phyloP scores from a whole-genome alignment of 352 stramenopile genomes.

The Blastocystis sp. region DNA sequence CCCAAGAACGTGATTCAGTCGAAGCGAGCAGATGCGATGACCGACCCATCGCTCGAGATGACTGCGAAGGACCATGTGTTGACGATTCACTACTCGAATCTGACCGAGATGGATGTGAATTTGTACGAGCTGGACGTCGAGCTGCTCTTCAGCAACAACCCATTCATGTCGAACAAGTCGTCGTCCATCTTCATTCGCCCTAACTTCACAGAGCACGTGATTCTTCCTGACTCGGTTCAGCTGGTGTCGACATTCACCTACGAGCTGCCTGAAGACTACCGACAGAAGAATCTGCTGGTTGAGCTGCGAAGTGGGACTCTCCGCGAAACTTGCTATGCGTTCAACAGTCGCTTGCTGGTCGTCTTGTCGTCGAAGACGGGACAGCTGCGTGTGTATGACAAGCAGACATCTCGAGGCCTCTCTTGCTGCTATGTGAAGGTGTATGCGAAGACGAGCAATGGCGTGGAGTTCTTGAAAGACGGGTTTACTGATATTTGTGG shows the following conservation, averaged over 20 bases:
- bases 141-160: conserved; percentile 71
- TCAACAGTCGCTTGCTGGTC: conserved; percentile 69
- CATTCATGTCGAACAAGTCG: conserved; percentile 69
- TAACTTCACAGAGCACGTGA: conserved; percentile 66
- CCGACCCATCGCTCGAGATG: conserved; percentile 26
- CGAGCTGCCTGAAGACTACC: conserved; percentile 65
- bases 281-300: conserved; percentile 69
- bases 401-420: conserved; percentile 65
- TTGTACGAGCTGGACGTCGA: conserved; percentile 73
- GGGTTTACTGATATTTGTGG: conserved; percentile 74
- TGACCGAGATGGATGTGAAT: conserved; percentile 65
- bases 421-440: conserved; percentile 73
- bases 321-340: conserved; percentile 68
- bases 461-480: conserved; percentile 73
- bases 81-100: conserved; percentile 21
- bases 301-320: conserved; percentile 65
- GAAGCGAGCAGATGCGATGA: neutral
- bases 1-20: conserved; percentile 27
- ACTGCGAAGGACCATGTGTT: neutral
- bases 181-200: conserved; percentile 69
- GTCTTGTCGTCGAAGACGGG: conserved; percentile 65
- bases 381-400: conserved; percentile 69
- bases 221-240: conserved; percentile 20
- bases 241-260: conserved; percentile 62
- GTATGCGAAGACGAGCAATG: conserved; percentile 67